A percentile compares a stretch with the other conserved stretches of the same genome.
phyloP scores from a whole-genome alignment of 306 rosid genomes.

The Prunus kanzakura region DNA sequence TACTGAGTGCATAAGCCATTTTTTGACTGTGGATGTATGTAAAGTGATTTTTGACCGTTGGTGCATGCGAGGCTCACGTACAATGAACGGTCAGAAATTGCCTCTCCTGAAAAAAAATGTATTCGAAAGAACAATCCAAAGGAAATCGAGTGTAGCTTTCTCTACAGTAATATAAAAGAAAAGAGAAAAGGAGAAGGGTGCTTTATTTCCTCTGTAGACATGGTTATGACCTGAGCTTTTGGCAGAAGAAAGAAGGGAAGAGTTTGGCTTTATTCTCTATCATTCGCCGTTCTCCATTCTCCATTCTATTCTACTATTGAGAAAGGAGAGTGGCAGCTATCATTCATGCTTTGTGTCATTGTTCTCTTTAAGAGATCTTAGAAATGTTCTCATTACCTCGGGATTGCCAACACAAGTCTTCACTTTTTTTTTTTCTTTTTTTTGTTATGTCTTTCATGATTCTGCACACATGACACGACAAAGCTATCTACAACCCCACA shows the following conservation, averaged over 20 bases:
- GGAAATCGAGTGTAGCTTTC: background rate
- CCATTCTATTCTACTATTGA: background rate
- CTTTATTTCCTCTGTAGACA: background rate
- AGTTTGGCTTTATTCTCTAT: background rate
- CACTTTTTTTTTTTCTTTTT: background rate
- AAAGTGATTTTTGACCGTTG: too few species aligned
- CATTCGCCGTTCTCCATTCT: too few species aligned
- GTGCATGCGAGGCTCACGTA: too few species aligned
- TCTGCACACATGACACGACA: background rate
- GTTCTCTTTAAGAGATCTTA: constrained; percentile 16
- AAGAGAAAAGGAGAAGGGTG: background rate
- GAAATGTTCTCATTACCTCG: constrained; percentile 21
- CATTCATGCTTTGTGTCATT: constrained; percentile 9
- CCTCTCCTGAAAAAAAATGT: too few species aligned
- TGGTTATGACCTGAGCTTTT: background rate
- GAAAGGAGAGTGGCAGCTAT: too few species aligned
- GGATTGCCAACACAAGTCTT: constrained; percentile 36
- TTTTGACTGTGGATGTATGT: too few species aligned
- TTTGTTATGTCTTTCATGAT: constrained; percentile 7
- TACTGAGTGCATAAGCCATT: too few species aligned
- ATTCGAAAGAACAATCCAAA: background rate
- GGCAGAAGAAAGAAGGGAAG: background rate
- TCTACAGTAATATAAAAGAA: background rate
- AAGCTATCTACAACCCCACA: background rate
- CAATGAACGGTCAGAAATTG: too few species aligned